Evolutionary conservation across 2,329 filamentous ascomycete genomes (phyloP).

Genomic region (Pseudophaeomoniella oleicola): DNA sequence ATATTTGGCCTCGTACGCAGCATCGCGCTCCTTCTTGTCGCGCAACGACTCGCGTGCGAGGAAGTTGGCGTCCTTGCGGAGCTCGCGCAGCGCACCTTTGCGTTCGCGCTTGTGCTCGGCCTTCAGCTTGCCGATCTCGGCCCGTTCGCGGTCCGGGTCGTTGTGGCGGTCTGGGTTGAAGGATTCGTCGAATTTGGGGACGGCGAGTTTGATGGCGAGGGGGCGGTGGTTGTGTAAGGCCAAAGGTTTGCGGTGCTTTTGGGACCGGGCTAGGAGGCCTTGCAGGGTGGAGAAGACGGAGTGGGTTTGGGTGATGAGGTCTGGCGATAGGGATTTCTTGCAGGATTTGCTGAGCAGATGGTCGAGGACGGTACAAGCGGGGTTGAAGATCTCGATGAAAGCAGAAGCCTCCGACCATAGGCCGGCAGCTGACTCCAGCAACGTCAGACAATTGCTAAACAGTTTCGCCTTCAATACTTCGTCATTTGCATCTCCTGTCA

Average conservation of each 20-base stretch:
- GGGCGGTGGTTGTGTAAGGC: conserved; percentile 81
- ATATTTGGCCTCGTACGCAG: conserved; percentile 93
- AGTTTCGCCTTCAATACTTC: conserved; percentile 43
- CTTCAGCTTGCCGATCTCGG: conserved; percentile 69
- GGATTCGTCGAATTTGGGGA: conserved; percentile 91
- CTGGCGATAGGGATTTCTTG: conserved; percentile 35
- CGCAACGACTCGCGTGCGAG: conserved; percentile 78
- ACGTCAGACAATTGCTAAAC: conserved; percentile 45
- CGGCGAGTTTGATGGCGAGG: conserved; percentile 69
- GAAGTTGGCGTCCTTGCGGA: conserved; percentile 91
- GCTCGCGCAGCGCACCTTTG: conserved; percentile 86
- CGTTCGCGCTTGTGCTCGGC: conserved; percentile 87
- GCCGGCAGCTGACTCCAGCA: conserved; percentile 55
- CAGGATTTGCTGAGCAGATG: conserved; percentile 33
- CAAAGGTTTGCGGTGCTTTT: conserved; percentile 56
- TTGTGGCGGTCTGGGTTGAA: conserved; percentile 96
- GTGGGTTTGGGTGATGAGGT: conserved; percentile 30
- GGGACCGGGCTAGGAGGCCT: conserved; percentile 39
- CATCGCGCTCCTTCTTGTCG: conserved; percentile 87
- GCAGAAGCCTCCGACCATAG: conserved; percentile 60
- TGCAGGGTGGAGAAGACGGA: conserved; percentile 22
- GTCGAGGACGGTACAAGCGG: conserved; percentile 42
- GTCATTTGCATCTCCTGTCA: conserved; percentile 17
- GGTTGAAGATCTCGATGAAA: conserved; percentile 66
- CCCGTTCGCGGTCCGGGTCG: conserved; percentile 82